A percentile compares a stretch with the other conserved stretches of the same genome.
These are phyloP conservation scores for Rhododendron mucronatum DNA, from an alignment of 148 eudicot species.

Conservation along the genomic window DNA sequence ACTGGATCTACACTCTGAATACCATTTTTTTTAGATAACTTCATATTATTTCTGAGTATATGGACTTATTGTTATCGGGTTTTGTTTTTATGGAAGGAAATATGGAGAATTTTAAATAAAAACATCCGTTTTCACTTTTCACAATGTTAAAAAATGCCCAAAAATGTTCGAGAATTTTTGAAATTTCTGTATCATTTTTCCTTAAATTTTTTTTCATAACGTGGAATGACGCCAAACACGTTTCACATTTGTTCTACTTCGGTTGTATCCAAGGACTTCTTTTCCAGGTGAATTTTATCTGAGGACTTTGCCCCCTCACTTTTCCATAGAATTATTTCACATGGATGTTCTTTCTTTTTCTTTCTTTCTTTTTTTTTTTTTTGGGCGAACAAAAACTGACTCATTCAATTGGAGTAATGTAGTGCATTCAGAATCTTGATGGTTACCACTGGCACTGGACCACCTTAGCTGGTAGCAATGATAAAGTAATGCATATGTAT, in stretches of 20 bases:
- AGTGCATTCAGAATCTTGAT: neutral
- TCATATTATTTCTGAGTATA: no score
- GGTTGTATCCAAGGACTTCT: neutral
- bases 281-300: neutral
- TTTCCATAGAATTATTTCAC: no score
- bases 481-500: neutral
- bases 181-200: no score
- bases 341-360: no score
- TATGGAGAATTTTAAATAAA: neutral
- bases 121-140: neutral
- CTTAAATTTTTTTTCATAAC: no score
- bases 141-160: neutral
- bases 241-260: no score
- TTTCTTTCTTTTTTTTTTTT: no score
- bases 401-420: neutral
- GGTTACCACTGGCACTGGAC: neutral
- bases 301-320: neutral
- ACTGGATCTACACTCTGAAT: no score
- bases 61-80: neutral
- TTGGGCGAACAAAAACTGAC: neutral
- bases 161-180: neutral
- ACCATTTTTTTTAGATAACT: no score
- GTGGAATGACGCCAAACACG: neutral
- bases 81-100: neutral
- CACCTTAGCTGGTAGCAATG: neutral